Base-by-base conservation (phyloP, 176 grass and related monocot genomes). In the Leersia perrieri region DNA sequence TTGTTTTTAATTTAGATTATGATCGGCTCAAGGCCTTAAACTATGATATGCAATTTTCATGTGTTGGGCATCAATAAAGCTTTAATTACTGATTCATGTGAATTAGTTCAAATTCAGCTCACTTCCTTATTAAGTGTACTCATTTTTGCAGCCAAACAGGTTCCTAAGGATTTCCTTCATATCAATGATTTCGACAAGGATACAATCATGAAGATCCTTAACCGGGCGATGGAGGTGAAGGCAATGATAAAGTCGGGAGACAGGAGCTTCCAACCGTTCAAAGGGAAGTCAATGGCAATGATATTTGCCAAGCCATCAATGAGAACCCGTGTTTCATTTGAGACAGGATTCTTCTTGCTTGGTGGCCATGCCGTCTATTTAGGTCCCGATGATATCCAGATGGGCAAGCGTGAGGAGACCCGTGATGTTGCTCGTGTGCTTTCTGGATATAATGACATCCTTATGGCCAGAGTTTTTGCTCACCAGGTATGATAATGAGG, bases 341-440 rank as follows among this genome's bases (percentile, higher is more conserved):
- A 99, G 77, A 91, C 96, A 11, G 96, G 96, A 65, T 99, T 99
- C 64, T 93, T 93, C 68, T 88, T 95, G 77, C 92, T 99, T 73
- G 96, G 96, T 23, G 96, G 96, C 9, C 96, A 95, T 91, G 96
- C 92, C 18, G 67, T 99, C 75, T 99, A 95, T 71, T 73, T 99
- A 75, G 92, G 96, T 16, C 96, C 92, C 58, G 88, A 95, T 80
- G 96, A 99, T 85, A 99, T 99, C 74, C 96, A 95, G 68, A 99
- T 99, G 96, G 96, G 96, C 31, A 95, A 99, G 89, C 89, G 92
- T 57, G 96, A 99, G 67, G 96, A 99, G 62, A 99, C 96, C 32
- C 85, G 92, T 57, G 96, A 99, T 88, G 92, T 99, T 18, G 96
- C 96, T 80, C 89, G 96, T 64, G 96, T 99, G 55, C 87, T 99